Percentiles rank a stretch among this genome's conserved stretches.
Conservation (phyloP, 768 basidiomycete genomes). For the Suillus alpinus region DNA sequence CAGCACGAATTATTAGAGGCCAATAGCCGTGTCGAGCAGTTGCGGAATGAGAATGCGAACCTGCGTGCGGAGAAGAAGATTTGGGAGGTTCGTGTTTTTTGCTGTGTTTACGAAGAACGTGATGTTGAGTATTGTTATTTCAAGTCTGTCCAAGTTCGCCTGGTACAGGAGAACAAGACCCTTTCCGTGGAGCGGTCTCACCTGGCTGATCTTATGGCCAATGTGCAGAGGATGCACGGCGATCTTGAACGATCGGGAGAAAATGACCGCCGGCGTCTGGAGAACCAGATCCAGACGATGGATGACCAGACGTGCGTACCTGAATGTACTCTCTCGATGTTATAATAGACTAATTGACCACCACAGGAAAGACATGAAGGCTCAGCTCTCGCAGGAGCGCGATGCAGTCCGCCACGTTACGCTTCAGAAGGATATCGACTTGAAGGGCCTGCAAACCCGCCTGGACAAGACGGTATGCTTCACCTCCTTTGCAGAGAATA, state of each 20-base stretch:
- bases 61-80: slow-evolving; percentile 92
- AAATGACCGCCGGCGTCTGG: slow-evolving; percentile 79
- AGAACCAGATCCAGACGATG: slow-evolving; percentile 74
- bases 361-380: slow-evolving; percentile 68
- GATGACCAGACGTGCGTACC: slow-evolving; percentile 71
- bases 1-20: slow-evolving; percentile 62
- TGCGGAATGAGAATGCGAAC: slow-evolving; percentile 84
- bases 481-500: not conserved
- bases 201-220: slow-evolving; percentile 82
- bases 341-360: not conserved
- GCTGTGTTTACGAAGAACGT: not conserved
- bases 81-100: slow-evolving; percentile 67
- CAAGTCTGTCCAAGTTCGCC: slow-evolving; percentile 74
- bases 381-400: slow-evolving; percentile 69
- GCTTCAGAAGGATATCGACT: slow-evolving; percentile 78
- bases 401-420: slow-evolving; percentile 71
- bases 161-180: slow-evolving; percentile 82
- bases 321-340: not conserved
- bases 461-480: slow-evolving; percentile 67
- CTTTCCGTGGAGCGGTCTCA: slow-evolving; percentile 80
- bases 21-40: slow-evolving; percentile 64
- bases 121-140: slow-evolving; percentile 6
- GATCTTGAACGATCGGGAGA: slow-evolving; percentile 82
- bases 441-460: slow-evolving; percentile 68
- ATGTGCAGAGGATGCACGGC: slow-evolving; percentile 87